Conservation (phyloP, 176 grass and related monocot genomes). For the Tillandsia leiboldiana region DNA sequence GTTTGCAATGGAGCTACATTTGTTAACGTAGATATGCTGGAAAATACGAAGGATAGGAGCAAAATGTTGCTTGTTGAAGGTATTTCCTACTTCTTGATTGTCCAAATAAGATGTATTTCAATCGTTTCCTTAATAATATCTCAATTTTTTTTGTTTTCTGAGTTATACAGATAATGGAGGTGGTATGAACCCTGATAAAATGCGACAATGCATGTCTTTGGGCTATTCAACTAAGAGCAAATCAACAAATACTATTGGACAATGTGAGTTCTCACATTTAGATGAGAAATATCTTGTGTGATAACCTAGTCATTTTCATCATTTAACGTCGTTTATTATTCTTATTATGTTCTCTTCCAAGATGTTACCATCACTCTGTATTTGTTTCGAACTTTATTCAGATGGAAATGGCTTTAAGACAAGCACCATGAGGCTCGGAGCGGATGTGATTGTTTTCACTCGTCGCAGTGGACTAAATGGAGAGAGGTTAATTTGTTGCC, state of each 20-base stretch:
- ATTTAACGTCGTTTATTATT: neutral
- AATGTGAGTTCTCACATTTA: slow-evolving; percentile 12
- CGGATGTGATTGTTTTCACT: slow-evolving; percentile 21
- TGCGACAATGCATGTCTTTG: slow-evolving; percentile 28
- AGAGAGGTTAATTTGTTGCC: slow-evolving; percentile 2
- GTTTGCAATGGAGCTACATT: slow-evolving; percentile 26
- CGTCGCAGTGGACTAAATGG: slow-evolving; percentile 11
- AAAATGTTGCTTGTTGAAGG: slow-evolving; percentile 25
- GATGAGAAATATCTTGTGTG: neutral
- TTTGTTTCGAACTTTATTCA: neutral
- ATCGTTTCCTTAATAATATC: too few relatives aligned
- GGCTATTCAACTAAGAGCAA: slow-evolving; percentile 19
- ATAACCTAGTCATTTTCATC: neutral
- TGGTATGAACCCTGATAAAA: slow-evolving; percentile 27
- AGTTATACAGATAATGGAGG: slow-evolving; percentile 22
- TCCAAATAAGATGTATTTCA: neutral
- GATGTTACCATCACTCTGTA: neutral
- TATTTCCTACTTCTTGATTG: neutral
- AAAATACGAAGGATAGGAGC: slow-evolving; percentile 20
- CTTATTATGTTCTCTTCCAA: neutral
- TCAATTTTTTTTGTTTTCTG: neutral
- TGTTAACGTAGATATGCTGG: slow-evolving; percentile 21
- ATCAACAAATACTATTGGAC: slow-evolving; percentile 17
- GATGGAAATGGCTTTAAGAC: slow-evolving; percentile 32
- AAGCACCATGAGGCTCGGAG: slow-evolving; percentile 23